Evolutionary conservation across 805 yeast genomes (phyloP).

Genomic region (Candida endomychidarum): DNA sequence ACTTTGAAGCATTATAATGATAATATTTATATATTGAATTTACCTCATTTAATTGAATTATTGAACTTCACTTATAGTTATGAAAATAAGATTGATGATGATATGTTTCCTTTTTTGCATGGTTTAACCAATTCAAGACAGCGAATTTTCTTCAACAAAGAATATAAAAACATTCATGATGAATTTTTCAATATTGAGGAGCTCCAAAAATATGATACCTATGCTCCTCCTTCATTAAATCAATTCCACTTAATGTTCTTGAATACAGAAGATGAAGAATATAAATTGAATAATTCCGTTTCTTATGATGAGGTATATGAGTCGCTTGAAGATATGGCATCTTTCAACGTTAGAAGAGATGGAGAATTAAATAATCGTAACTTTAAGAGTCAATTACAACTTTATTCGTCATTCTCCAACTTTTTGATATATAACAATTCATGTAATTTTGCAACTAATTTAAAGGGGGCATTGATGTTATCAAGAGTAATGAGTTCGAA

Average conservation of each 20-base stretch:
- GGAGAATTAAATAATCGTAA: constrained; percentile 29
- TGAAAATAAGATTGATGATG: constrained; percentile 13
- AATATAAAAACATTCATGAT: constrained; percentile 13
- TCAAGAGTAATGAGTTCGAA: constrained; percentile 6
- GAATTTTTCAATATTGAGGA: constrained; percentile 11
- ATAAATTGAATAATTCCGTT: constrained; percentile 19
- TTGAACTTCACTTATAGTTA: constrained; percentile 19
- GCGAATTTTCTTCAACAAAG: constrained; percentile 26
- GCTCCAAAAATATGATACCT: constrained; percentile 6
- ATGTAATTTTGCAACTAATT: constrained; percentile 15
- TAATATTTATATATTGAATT: constrained; percentile 11
- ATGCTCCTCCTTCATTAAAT: constrained; percentile 8
- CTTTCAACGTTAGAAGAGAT: constrained; percentile 1
- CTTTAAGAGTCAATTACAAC: constrained; percentile 26
- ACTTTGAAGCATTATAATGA: constrained; percentile 6
- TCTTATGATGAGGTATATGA: constrained; percentile 16
- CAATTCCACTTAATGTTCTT: constrained; percentile 21
- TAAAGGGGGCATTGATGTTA: constrained; percentile 21
- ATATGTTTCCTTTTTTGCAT: constrained; percentile 37
- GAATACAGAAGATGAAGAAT: constrained; percentile 13
- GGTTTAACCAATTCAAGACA: constrained; percentile 28
- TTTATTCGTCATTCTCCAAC: constrained; percentile 33
- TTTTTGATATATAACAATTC: constrained; percentile 32
- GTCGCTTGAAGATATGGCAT: not conserved
- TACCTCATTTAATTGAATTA: constrained; percentile 17